A percentile compares a stretch with the other conserved stretches of the same genome.
These are phyloP conservation scores for Metschnikowia lachancei DNA, from an alignment of 805 yeast species.

Conservation along the genomic window DNA sequence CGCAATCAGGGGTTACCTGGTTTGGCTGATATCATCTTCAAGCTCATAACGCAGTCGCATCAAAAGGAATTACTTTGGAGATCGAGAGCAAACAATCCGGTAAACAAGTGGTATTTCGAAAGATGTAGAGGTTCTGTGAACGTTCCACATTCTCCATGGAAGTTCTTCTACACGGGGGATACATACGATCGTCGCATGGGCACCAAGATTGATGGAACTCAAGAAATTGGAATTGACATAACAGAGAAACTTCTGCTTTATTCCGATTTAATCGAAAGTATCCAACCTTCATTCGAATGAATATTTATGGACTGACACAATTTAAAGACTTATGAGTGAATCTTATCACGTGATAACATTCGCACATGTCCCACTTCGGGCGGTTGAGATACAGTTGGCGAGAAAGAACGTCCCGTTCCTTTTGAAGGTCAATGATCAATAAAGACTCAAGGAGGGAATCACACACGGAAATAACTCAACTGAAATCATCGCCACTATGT, in stretches of 20 bases:
- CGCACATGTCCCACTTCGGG: too few species aligned
- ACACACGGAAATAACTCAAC: too few species aligned
- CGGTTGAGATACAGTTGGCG: too few species aligned
- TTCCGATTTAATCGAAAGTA: slow-evolving; percentile 13
- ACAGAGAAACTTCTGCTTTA: slow-evolving; percentile 15
- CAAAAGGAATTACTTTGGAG: slow-evolving; percentile 85
- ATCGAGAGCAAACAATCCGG: slow-evolving; percentile 81
- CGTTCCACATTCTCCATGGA: slow-evolving; percentile 37
- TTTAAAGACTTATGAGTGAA: too few species aligned
- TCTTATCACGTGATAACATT: too few species aligned
- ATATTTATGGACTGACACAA: neutral
- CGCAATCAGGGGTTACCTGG: slow-evolving; percentile 88
- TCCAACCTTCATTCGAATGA: slow-evolving; percentile 15
- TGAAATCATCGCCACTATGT: slow-evolving; percentile 4
- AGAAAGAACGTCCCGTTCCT: too few species aligned
- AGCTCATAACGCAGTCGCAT: slow-evolving; percentile 65
- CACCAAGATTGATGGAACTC: slow-evolving; percentile 16
- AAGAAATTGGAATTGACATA: slow-evolving; percentile 14
- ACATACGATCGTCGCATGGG: slow-evolving; percentile 37
- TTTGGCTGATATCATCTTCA: slow-evolving; percentile 89
- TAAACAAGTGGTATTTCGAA: slow-evolving; percentile 97
- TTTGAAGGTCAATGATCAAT: neutral
- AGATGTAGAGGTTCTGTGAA: slow-evolving; percentile 69
- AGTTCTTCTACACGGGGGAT: slow-evolving; percentile 42
- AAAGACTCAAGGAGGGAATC: neutral